phyloP scores from a whole-genome alignment of 768 basidiomycete genomes.

The Pulveroboletus ravenelii region DNA sequence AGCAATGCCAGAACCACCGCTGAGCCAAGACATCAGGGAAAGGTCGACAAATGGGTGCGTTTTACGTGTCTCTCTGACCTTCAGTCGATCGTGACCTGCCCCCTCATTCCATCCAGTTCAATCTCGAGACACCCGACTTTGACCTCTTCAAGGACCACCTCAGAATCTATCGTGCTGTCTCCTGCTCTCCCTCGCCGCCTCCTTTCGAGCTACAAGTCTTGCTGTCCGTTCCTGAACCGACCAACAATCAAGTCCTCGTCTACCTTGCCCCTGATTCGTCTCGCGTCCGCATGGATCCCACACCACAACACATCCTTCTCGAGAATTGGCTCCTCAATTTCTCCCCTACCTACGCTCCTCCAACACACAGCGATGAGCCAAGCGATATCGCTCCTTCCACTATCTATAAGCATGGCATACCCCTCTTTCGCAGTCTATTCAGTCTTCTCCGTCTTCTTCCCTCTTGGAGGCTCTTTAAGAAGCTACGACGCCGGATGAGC shows the following conservation, averaged over 20 bases:
- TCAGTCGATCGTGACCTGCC: background rate
- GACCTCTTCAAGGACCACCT: conserved; percentile 62
- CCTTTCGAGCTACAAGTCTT: conserved; percentile 67
- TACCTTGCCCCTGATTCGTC: conserved; percentile 54
- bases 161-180: conserved; percentile 53
- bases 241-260: conserved; percentile 69
- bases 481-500: conserved; percentile 43
- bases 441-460: conserved; percentile 71
- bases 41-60: conserved; percentile 80
- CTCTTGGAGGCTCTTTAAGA: conserved; percentile 68
- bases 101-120: conserved; percentile 53
- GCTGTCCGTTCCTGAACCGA: conserved; percentile 63
- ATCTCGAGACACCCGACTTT: conserved; percentile 72
- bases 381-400: conserved; percentile 62
- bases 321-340: conserved; percentile 65
- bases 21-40: conserved; percentile 40
- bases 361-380: conserved; percentile 22
- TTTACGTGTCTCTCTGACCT: background rate
- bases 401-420: conserved; percentile 82
- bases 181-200: conserved; percentile 30
- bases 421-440: conserved; percentile 70
- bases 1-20: conserved; percentile 66
- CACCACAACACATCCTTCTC: conserved; percentile 63
- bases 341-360: conserved; percentile 19
- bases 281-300: conserved; percentile 62